Evolutionary conservation across 257 asterid species (phyloP).

Genomic region (Nicotiana otophora): DNA sequence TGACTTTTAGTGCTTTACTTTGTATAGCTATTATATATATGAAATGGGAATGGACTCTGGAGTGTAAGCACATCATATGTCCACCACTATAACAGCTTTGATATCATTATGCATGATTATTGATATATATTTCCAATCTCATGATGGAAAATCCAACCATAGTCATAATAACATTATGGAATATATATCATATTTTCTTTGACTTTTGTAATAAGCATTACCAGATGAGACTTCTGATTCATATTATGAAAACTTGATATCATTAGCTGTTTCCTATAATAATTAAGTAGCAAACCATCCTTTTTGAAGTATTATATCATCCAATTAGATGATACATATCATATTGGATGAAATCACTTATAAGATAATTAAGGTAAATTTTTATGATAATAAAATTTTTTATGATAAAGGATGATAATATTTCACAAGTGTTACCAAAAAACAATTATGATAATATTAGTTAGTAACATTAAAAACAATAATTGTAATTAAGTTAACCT

Average conservation of each 20-base stretch:
- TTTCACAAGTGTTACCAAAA: too few relatives aligned
- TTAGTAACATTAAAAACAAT: too few relatives aligned
- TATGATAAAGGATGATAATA: too few relatives aligned
- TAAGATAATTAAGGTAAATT: too few relatives aligned
- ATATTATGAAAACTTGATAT: not conserved
- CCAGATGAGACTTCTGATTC: not conserved
- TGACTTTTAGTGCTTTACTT: not conserved
- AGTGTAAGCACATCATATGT: conserved; percentile 7
- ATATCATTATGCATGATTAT: conserved; percentile 11
- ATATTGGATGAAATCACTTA: too few relatives aligned
- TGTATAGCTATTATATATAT: conserved; percentile 4
- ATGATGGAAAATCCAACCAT: conserved; percentile 8
- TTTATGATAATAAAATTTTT: too few relatives aligned
- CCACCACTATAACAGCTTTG: conserved; percentile 1
- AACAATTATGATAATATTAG: too few relatives aligned
- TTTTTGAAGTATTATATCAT: not conserved
- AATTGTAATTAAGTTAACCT: too few relatives aligned
- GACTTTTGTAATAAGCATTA: not conserved
- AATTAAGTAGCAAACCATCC: not conserved
- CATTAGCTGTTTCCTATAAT: not conserved
- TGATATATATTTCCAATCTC: not conserved
- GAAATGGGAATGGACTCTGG: not conserved
- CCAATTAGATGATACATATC: too few relatives aligned
- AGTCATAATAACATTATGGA: not conserved
- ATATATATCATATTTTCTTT: not conserved